phyloP scores from a whole-genome alignment of 441 rosid species.

The Aleurites moluccanus region DNA sequence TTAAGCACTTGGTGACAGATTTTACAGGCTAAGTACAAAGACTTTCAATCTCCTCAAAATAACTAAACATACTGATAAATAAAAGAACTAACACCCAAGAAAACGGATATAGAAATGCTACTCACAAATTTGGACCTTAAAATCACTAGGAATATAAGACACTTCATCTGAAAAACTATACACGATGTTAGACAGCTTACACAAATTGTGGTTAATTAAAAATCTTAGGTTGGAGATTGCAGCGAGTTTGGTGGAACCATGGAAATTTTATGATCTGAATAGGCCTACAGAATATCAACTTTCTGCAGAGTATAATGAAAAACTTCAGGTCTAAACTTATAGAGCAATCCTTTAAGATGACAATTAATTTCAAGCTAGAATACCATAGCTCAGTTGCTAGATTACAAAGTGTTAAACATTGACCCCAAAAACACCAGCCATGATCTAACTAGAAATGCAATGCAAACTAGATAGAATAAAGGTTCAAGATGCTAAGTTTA shows the following conservation, averaged over 20 bases:
- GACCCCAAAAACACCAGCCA: neutral
- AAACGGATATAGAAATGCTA: neutral
- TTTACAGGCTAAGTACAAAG: neutral
- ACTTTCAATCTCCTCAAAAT: neutral
- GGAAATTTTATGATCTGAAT: neutral
- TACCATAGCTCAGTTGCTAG: neutral
- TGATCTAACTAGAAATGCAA: constrained; percentile 7
- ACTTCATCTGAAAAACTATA: neutral
- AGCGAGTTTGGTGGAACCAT: neutral
- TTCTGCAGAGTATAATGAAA: neutral
- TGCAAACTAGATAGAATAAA: neutral
- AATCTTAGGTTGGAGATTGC: neutral
- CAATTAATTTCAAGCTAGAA: constrained; percentile 12
- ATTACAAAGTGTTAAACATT: neutral
- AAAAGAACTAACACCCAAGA: neutral
- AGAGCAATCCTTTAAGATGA: neutral
- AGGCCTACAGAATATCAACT: neutral
- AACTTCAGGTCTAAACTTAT: neutral
- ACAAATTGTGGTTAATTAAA: neutral
- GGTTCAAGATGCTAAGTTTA: no score
- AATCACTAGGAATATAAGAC: constrained; percentile 10
- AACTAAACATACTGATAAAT: neutral
- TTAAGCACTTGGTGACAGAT: neutral
- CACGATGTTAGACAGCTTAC: neutral
- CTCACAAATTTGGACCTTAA: neutral